Evolutionary conservation across 2,329 filamentous ascomycete genomes (phyloP).

Genomic region (Ampelomyces quisqualis): DNA sequence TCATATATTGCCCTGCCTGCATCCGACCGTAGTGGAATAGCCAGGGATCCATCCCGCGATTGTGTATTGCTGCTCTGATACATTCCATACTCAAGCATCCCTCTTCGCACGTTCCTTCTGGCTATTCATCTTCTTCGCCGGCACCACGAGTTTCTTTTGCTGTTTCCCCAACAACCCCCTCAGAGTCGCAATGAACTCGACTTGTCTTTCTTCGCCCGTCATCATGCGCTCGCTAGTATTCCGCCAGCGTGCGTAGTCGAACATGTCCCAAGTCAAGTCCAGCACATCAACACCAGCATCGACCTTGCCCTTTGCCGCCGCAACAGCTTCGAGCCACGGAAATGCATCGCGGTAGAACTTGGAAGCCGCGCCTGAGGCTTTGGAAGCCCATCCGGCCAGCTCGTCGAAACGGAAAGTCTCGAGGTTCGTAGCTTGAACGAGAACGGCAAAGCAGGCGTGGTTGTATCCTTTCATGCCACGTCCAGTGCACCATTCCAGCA

Average conservation of each 20-base stretch:
- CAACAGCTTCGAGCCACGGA: slow-evolving; percentile 41
- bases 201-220: slow-evolving; percentile 1
- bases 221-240: neutral
- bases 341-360: slow-evolving; percentile 42
- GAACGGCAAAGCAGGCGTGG: slow-evolving; percentile 35
- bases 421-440: slow-evolving; percentile 34
- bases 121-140: neutral
- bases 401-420: slow-evolving; percentile 27
- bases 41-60: no score
- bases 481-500: slow-evolving; percentile 27
- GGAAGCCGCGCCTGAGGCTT: slow-evolving; percentile 18
- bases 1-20: neutral
- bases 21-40: neutral
- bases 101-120: neutral
- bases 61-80: neutral
- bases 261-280: slow-evolving; percentile 5
- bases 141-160: slow-evolving; percentile 2
- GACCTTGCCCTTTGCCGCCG: slow-evolving; percentile 22
- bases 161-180: slow-evolving; percentile 9
- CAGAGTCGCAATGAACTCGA: slow-evolving; percentile 20
- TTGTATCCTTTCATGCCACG: slow-evolving; percentile 37
- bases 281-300: slow-evolving; percentile 36
- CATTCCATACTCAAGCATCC: neutral
- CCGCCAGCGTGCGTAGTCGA: neutral
- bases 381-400: slow-evolving; percentile 3